These are phyloP conservation scores for Fusarium hainanense DNA, from an alignment of 2,329 filamentous ascomycete genomes.

Conservation along the genomic window DNA sequence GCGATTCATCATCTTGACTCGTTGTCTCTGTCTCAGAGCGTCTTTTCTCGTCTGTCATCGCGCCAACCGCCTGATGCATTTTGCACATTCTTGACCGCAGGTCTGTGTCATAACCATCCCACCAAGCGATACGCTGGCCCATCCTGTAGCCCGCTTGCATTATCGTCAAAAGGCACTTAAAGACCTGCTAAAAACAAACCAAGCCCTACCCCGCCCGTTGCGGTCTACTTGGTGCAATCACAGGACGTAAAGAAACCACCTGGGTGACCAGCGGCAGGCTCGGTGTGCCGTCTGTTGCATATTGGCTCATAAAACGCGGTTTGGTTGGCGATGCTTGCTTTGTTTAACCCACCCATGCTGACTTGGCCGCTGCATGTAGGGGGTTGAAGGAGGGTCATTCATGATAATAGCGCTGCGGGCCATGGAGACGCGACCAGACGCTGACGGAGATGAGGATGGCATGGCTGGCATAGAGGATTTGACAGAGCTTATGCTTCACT, in stretches of 20 bases:
- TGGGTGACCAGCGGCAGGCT: conserved; percentile 37
- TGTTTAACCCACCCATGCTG: conserved; percentile 43
- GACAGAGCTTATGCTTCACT: conserved; percentile 24
- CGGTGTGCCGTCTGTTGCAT: conserved; percentile 47
- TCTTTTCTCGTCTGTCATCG: conserved; percentile 23
- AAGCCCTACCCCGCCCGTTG: conserved; percentile 30
- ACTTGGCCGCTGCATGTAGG: conserved; percentile 38
- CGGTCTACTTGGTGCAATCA: conserved; percentile 40
- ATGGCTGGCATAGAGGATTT: neutral
- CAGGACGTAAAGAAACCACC: conserved; percentile 18
- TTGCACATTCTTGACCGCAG: conserved; percentile 27
- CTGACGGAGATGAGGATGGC: conserved; percentile 8
- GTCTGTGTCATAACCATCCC: conserved; percentile 29
- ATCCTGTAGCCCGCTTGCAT: conserved; percentile 30
- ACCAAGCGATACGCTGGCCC: conserved; percentile 39
- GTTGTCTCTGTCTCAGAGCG: conserved; percentile 9
- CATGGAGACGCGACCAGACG: conserved; percentile 22
- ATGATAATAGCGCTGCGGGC: conserved; percentile 31
- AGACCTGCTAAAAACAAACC: conserved; percentile 22
- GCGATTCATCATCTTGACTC: neutral
- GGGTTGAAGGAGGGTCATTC: conserved; percentile 32
- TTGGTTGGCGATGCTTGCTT: conserved; percentile 42
- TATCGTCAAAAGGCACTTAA: conserved; percentile 19
- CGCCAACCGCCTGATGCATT: conserved; percentile 17
- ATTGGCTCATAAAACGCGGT: conserved; percentile 29